Conservation (phyloP, 129 eudicot genomes). For the Pseudognaphalium luteoalbum region DNA sequence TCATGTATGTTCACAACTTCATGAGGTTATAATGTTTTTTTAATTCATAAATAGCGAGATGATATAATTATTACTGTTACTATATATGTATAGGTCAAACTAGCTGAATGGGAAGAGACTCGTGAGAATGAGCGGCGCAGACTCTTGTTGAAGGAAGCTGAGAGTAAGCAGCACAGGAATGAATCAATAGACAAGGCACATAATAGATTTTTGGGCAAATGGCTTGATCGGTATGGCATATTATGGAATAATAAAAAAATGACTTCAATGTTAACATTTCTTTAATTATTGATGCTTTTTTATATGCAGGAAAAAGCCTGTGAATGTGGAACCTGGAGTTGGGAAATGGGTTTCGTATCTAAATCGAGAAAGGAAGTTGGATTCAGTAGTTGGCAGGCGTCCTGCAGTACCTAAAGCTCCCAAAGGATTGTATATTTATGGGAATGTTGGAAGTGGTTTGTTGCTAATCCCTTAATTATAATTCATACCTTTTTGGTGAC, state of each 20-base stretch:
- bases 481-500: background rate
- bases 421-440: conserved; percentile 84
- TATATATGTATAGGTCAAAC: conserved; percentile 45
- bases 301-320: conserved; percentile 49
- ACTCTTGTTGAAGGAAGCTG: conserved; percentile 75
- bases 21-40: background rate
- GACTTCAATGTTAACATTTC: conserved; percentile 4
- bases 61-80: conserved; percentile 1
- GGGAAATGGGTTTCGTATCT: conserved; percentile 98
- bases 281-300: conserved; percentile 22
- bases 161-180: conserved; percentile 67
- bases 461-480: conserved; percentile 19
- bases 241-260: background rate
- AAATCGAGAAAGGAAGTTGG: conserved; percentile 88
- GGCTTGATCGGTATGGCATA: conserved; percentile 64
- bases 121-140: conserved; percentile 75
- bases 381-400: conserved; percentile 63
- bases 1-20: conserved; percentile 48
- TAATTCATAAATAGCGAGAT: background rate
- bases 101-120: conserved; percentile 75
- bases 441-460: conserved; percentile 98
- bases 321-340: conserved; percentile 77
- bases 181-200: conserved; percentile 46
- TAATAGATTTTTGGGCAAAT: conserved; percentile 53
- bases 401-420: conserved; percentile 86